phyloP scores from a whole-genome alignment of 345 rosid genomes.

The Aethionema arabicum region DNA sequence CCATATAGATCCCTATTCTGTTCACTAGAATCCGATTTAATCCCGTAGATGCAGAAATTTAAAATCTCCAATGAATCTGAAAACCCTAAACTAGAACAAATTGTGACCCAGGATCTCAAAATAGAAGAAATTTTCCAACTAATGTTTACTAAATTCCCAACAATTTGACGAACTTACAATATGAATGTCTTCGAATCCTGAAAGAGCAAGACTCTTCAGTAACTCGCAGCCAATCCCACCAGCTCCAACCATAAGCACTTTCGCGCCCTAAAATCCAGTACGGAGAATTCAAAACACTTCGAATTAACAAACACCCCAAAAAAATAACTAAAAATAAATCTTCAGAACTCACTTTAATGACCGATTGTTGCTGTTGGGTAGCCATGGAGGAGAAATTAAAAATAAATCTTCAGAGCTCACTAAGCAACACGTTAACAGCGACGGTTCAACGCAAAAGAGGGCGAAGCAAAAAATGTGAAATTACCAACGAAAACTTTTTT shows the following conservation, averaged over 20 bases:
- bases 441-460: conserved; percentile 25
- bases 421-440: conserved; percentile 3
- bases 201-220: conserved; percentile 91
- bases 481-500: not conserved
- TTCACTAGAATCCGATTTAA: conserved; percentile 1
- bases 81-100: not conserved
- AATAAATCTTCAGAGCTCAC: not conserved
- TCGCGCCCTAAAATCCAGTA: conserved; percentile 62
- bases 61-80: not conserved
- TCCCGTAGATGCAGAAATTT: conserved; percentile 6
- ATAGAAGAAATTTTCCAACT: not conserved
- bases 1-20: not conserved
- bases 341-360: conserved; percentile 53
- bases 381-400: conserved; percentile 44
- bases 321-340: not conserved
- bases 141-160: not conserved
- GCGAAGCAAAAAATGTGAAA: not conserved
- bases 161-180: conserved; percentile 55
- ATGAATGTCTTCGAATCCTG: conserved; percentile 91
- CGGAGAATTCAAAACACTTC: conserved; percentile 17
- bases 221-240: conserved; percentile 99
- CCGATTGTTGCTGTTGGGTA: conserved; percentile 45
- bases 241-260: conserved; percentile 98
- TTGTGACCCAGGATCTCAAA: conserved; percentile 6
- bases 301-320: not conserved